Evolutionary conservation across 805 yeast species (phyloP).

Genomic region (Saccharomyces eubayanus): DNA sequence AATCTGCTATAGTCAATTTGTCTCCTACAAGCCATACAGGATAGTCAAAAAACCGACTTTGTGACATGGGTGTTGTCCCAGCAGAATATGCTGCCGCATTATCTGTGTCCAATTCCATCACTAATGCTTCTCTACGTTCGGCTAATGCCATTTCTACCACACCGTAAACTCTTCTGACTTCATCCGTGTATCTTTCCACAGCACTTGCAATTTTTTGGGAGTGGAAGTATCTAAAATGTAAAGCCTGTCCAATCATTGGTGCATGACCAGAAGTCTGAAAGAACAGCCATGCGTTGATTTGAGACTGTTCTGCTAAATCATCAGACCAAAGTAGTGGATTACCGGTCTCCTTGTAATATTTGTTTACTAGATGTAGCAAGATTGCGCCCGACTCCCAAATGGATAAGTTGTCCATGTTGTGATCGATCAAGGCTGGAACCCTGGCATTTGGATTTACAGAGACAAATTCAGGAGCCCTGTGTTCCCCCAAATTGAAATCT

Average conservation of each 20-base stretch:
- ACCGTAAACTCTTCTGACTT: constrained; percentile 86
- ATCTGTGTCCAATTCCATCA: constrained; percentile 81
- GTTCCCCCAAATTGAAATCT: constrained; percentile 85
- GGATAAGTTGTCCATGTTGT: constrained; percentile 66
- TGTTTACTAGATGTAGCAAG: constrained; percentile 69
- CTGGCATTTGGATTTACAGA: constrained; percentile 93
- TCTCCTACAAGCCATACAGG: constrained; percentile 96
- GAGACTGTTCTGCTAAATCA: constrained; percentile 70
- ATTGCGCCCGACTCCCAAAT: constrained; percentile 96
- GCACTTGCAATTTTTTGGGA: constrained; percentile 80
- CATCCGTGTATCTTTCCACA: constrained; percentile 83
- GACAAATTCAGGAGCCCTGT: constrained; percentile 86
- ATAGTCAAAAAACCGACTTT: constrained; percentile 78
- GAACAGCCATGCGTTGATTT: constrained; percentile 80
- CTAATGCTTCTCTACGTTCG: constrained; percentile 80
- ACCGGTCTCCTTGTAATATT: constrained; percentile 50
- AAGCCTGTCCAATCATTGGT: constrained; percentile 97
- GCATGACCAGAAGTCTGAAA: constrained; percentile 97
- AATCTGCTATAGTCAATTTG: constrained; percentile 73
- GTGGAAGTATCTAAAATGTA: constrained; percentile 89
- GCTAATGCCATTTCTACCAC: constrained; percentile 93
- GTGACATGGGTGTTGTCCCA: constrained; percentile 81
- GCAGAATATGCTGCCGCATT: constrained; percentile 82
- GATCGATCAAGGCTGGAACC: constrained; percentile 91
- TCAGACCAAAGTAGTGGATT: constrained; percentile 72